Evolutionary conservation across 345 rosid species (phyloP).

Genomic region (Bruguiera sexangula): DNA sequence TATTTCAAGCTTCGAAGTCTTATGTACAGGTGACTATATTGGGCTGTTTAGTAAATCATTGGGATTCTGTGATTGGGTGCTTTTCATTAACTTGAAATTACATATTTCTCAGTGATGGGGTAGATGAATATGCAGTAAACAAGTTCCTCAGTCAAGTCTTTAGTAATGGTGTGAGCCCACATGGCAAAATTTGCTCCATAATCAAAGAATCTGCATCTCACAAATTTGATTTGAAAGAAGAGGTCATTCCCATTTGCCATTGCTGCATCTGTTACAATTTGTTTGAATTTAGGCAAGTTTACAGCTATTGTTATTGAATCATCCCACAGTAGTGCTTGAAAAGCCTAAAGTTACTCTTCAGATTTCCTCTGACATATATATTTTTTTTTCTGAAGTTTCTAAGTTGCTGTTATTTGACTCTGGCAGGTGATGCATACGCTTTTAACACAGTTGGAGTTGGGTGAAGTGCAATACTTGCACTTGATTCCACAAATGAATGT

Average conservation of each 20-base stretch:
- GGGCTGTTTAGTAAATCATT: neutral
- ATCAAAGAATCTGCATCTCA: constrained; percentile 74
- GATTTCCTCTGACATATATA: constrained; percentile 3
- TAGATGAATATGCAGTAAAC: constrained; percentile 85
- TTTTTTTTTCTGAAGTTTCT: neutral
- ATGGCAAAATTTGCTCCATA: constrained; percentile 55
- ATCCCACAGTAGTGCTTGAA: constrained; percentile 5
- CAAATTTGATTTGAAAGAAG: constrained; percentile 87
- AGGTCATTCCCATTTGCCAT: constrained; percentile 43
- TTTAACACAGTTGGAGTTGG: constrained; percentile 86
- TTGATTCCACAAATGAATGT: constrained; percentile 68
- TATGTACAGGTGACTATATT: constrained; percentile 59
- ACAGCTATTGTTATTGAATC: neutral
- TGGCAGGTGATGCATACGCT: constrained; percentile 90
- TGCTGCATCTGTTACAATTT: constrained; percentile 13
- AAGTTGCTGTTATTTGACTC: constrained; percentile 15
- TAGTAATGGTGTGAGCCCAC: constrained; percentile 36
- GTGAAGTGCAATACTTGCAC: constrained; percentile 69
- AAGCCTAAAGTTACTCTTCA: neutral
- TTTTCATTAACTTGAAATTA: constrained; percentile 13
- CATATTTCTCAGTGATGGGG: constrained; percentile 71
- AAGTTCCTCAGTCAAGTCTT: constrained; percentile 77
- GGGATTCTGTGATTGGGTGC: neutral
- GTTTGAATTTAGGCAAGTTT: neutral
- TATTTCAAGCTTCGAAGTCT: constrained; percentile 92